Evolutionary conservation across 2,329 filamentous ascomycete species (phyloP).

Genomic region (Neofusicoccum ribis): DNA sequence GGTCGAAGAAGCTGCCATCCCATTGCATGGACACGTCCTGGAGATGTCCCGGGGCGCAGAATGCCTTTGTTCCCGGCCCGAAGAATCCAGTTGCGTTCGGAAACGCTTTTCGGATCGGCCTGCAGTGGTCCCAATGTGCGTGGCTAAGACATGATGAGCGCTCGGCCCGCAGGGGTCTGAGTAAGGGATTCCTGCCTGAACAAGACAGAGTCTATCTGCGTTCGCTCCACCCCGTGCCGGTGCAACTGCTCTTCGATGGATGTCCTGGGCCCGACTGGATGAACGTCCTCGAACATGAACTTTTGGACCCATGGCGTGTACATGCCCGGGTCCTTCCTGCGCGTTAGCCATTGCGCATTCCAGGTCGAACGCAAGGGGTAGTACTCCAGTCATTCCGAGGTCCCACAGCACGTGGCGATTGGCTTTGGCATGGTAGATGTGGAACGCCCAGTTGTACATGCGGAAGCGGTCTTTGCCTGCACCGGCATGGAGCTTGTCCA

Average conservation of each 20-base stretch:
- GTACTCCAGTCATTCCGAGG: constrained; percentile 33
- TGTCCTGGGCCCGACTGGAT: constrained; percentile 31
- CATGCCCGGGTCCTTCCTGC: constrained; percentile 29
- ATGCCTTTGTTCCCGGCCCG: constrained; percentile 31
- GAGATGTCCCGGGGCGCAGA: constrained; percentile 34
- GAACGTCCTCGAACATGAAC: constrained; percentile 30
- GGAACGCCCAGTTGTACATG: constrained; percentile 39
- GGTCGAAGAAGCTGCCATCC: constrained; percentile 38
- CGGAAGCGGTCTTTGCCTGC: constrained; percentile 30
- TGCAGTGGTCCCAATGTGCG: constrained; percentile 36
- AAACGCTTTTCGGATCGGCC: constrained; percentile 32
- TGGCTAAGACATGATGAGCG: constrained; percentile 25
- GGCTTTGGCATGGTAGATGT: constrained; percentile 26
- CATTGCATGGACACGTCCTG: constrained; percentile 30
- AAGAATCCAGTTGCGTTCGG: constrained; percentile 34
- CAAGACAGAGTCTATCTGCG: background rate
- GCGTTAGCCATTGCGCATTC: background rate
- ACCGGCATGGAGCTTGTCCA: constrained; percentile 31
- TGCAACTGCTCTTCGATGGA: constrained; percentile 31
- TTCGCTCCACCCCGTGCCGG: constrained; percentile 23
- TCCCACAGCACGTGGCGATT: constrained; percentile 34
- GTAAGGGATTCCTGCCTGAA: background rate
- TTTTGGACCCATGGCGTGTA: constrained; percentile 38
- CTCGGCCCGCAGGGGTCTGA: background rate
- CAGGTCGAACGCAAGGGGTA: constrained; percentile 10